Conservation (phyloP, 768 basidiomycete species). For the Favolaschia claudopus region DNA sequence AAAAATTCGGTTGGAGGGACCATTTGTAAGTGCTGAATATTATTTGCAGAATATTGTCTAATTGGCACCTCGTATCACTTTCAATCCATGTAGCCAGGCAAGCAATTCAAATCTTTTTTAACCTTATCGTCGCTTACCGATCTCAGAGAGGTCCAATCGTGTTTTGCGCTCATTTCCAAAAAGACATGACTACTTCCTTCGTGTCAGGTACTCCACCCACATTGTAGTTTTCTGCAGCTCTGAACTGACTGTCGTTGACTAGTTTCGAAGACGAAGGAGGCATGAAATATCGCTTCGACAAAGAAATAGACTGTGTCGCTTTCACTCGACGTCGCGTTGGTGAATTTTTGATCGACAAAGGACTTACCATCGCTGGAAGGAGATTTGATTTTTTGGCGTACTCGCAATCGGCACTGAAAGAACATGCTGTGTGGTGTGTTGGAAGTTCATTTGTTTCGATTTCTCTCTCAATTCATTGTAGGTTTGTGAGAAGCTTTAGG, state of each 20-base stretch:
- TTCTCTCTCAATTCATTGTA: slow-evolving; percentile 31
- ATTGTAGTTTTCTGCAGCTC: neutral
- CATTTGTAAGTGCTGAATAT: slow-evolving; percentile 35
- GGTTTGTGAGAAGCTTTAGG: slow-evolving; percentile 70
- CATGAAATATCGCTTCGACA: slow-evolving; percentile 60
- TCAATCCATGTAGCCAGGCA: slow-evolving; percentile 7
- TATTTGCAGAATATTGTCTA: neutral
- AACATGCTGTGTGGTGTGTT: slow-evolving; percentile 63
- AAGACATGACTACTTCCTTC: slow-evolving; percentile 63
- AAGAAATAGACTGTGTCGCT: slow-evolving; percentile 57
- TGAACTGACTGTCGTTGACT: neutral
- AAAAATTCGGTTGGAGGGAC: slow-evolving; percentile 58
- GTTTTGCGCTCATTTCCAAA: slow-evolving; percentile 58
- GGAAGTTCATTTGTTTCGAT: neutral
- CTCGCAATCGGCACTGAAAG: slow-evolving; percentile 77
- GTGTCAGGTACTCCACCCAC: slow-evolving; percentile 49
- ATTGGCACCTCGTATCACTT: neutral
- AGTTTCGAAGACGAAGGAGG: slow-evolving; percentile 66
- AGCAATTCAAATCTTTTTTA: neutral
- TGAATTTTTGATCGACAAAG: slow-evolving; percentile 47
- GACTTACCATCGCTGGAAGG: slow-evolving; percentile 62
- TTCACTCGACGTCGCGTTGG: slow-evolving; percentile 62
- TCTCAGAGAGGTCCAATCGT: slow-evolving; percentile 65
- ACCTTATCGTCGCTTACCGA: neutral
- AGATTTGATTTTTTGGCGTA: slow-evolving; percentile 73